Evolutionary conservation across 192 early-diverging fungal genomes (phyloP), one percentile per base, ranked within the genome.

Genomic region (Backusella macrospora): DNA sequence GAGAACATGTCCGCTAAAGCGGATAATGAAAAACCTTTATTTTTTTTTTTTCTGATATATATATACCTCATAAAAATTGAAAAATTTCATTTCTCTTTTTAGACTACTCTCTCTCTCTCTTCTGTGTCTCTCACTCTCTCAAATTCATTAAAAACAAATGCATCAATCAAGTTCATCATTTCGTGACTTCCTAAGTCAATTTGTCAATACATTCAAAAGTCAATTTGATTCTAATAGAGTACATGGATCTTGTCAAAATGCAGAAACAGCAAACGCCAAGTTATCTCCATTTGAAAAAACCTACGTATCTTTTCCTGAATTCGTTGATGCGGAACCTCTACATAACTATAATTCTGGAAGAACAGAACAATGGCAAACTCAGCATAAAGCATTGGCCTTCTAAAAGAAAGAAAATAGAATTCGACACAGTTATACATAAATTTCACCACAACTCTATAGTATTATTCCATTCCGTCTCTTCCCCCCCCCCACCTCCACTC

Each of bases 271-370:
- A 65, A 65, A 65, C 38, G 34, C 64, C 15, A 65, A 65, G 40
- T 39, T 75, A 6, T 62, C 74, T 46, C 21, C 34, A 14, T 75
- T 75, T 68, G 74, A 75, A 70, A 67, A 67, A 34, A 75, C 74
- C 55, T 75, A 75, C 62, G 74, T 75, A 39, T 75, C 74, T 2
- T 75, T 75, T 62, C 74, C 74, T 12, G 74, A 75, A 45, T 63
- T 69, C 16, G 29, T 66, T 42, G 74, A 75, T 39, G 48, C 48
- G 9, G 37, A 40, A 52, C 48, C 70, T 40, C 39, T 9, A 12
- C 37, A 65, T n/a, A 65, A 21, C 7, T 21, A 37, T n/a, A n/a
- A n/a, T n/a, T n/a, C n/a, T 10, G 64, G n/a, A 18, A 16, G 39
- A 42, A 18, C 64, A 40, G 38, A 65, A 65, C 64, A 65, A 65